Conservation (phyloP, 371 early-diverging fungal species). For the Massospora cicadina region DNA sequence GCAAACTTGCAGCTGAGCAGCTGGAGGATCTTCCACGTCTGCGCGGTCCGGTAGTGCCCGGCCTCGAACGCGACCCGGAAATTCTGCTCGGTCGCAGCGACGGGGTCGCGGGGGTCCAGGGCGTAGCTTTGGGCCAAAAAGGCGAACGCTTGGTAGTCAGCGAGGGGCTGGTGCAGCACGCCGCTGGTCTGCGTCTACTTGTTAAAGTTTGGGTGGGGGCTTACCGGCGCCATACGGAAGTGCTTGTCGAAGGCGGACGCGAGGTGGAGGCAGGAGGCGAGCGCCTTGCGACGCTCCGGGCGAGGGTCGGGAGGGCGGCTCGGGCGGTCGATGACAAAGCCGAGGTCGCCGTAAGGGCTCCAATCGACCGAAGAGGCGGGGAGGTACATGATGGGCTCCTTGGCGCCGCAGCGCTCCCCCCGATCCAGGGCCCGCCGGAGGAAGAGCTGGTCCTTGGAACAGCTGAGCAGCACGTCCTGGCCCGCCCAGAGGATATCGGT, state of each 20-base stretch:
- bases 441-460: conserved; percentile 62
- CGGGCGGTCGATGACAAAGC: background rate
- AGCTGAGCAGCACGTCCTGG: conserved; percentile 39
- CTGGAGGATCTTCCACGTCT: conserved; percentile 60
- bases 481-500: conserved; percentile 59
- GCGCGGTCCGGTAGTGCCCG: conserved; percentile 34
- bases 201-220: conserved; percentile 7
- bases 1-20: background rate
- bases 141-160: conserved; percentile 47
- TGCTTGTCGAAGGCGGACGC: conserved; percentile 6
- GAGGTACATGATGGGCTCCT: background rate
- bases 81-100: conserved; percentile 22
- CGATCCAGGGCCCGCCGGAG: conserved; percentile 23
- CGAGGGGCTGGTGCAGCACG: conserved; percentile 38
- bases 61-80: conserved; percentile 24
- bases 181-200: conserved; percentile 29
- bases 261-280: background rate
- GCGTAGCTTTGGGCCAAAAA: conserved; percentile 43
- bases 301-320: background rate
- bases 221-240: conserved; percentile 3
- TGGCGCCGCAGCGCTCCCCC: background rate
- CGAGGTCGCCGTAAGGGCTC: conserved; percentile 1
- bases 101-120: conserved; percentile 18
- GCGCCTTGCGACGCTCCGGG: background rate
- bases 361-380: background rate